Evolutionary conservation across 805 yeast genomes (phyloP), one percentile per base, ranked within the genome.

Genomic region (Metschnikowia dekortorum): DNA sequence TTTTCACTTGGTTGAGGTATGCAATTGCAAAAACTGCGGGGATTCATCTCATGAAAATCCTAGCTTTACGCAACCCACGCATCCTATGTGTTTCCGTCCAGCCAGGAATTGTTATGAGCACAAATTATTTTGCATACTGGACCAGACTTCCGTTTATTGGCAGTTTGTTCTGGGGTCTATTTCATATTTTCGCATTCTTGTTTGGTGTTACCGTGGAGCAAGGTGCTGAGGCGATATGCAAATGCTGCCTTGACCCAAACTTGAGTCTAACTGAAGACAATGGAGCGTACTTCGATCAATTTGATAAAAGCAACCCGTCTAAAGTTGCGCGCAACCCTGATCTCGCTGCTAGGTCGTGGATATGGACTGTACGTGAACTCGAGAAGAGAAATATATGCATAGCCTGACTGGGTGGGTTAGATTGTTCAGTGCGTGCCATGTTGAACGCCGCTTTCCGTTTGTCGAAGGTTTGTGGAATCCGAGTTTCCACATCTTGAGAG

Each of bases 41-140:
- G 0, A 87, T 88, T 40, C 96, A 89, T 58, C 79, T 82, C 60
- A 78, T 82, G 60, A 81, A 81, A 57, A 73, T 82, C 64, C 66
- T 89, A 22, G 80, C 92, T 0, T 70, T 80, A 35, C 76, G 83
- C 51, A 76, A 87, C 61, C 94, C 95, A 0, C 75, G 81, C 16
- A 73, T 88, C 8, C 64, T 83, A 36, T 81, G 84, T 50, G 65
- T 81, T 35, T 76, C 89, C 1, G 87, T 87, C 3, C 91, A 88
- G 60, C 96, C 96, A 0, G 96, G 96, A 0, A 77, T 87, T 55
- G 88, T 87, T n/a, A 84, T 89, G 87, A 83, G 83, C 59, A 84
- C 96, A 2, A 84, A 85, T 56, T 65, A 85, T 43, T 86, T 85
- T 62, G 74, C 85, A 42, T 87, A 85, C 62, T 85, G 90, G 83